phyloP scores from a whole-genome alignment of 2,329 filamentous ascomycete species.

The Drechslerella dactyloides region DNA sequence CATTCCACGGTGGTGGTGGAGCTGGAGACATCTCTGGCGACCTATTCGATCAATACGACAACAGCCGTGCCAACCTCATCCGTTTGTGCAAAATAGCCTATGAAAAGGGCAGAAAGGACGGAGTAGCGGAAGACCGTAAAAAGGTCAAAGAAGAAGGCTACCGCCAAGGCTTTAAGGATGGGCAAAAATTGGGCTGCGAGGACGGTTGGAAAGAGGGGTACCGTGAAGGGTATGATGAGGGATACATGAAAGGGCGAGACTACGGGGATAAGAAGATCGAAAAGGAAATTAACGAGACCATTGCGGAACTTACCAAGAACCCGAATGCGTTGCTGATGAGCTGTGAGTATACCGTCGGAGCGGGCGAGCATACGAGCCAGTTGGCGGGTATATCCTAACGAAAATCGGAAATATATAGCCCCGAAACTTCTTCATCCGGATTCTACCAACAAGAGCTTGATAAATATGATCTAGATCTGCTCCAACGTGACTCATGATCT shows the following conservation, averaged over 20 bases:
- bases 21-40: conserved; percentile 4
- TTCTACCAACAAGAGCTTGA: neutral
- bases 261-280: conserved; percentile 46
- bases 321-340: conserved; percentile 32
- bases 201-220: conserved; percentile 44
- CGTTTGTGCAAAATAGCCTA: conserved; percentile 41
- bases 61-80: conserved; percentile 28
- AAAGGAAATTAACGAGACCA: conserved; percentile 40
- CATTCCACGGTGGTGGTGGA: neutral
- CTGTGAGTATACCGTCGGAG: conserved; percentile 1
- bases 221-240: conserved; percentile 33
- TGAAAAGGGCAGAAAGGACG: conserved; percentile 33
- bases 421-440: neutral
- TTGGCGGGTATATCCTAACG: neutral
- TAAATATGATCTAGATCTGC: neutral
- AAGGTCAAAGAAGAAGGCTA: conserved; percentile 32
- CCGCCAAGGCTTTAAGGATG: conserved; percentile 31
- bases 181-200: conserved; percentile 24
- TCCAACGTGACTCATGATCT: neutral
- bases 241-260: conserved; percentile 40
- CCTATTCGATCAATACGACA: conserved; percentile 28
- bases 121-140: conserved; percentile 29
- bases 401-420: neutral
- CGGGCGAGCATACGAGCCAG: neutral
- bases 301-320: conserved; percentile 37